Evolutionary conservation across 31 red algal species (phyloP), one percentile per base, ranked within the genome.

Genomic region (Odonthalia washingtoniensis): DNA sequence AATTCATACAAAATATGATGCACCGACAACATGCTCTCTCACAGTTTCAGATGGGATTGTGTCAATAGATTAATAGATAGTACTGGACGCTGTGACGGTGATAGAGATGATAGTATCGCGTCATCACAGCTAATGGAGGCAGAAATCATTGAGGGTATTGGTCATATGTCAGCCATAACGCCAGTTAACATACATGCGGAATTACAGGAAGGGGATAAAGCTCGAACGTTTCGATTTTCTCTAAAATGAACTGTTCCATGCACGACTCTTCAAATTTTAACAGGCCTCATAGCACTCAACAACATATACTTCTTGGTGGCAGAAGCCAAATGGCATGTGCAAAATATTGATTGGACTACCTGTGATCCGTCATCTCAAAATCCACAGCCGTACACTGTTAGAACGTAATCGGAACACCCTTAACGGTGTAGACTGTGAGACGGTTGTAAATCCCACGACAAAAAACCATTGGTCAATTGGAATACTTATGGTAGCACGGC

Each of bases 271-370:
- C 74, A 77, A 18, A 24, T 77, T 40, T 26, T 37, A 38, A 36
- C 33, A 46, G 74, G 39, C 33, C n/a, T 46, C 16, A 40, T 45
- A 18, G 74, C 74, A 46, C 38, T 77, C 12, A 24, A 18, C 27
- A 45, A 77, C 38, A 77, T 77, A 36, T 77, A 24, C 21, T 77
- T 49, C 38, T 16, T 44, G 18, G 74, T 77, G 16, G 74, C 74
- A 0, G 74, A 77, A 14, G 74, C 18, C 38, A 38, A 17, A 24
- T 49, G 16, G 74, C 41, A 18, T 77, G 0, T 45, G 41, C 28
- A 28, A 40, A 24, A 17, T 77, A 17, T 17, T 77, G 45, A 77
- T 43, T 36, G 38, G 74, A 17, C 21, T 40, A 49, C 74, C 74
- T 18, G 30, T 77, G 45, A 0, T 77, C 0, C 38, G 45, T 18